Conservation (phyloP, 768 basidiomycete species). For the Naganishia randhawae region DNA sequence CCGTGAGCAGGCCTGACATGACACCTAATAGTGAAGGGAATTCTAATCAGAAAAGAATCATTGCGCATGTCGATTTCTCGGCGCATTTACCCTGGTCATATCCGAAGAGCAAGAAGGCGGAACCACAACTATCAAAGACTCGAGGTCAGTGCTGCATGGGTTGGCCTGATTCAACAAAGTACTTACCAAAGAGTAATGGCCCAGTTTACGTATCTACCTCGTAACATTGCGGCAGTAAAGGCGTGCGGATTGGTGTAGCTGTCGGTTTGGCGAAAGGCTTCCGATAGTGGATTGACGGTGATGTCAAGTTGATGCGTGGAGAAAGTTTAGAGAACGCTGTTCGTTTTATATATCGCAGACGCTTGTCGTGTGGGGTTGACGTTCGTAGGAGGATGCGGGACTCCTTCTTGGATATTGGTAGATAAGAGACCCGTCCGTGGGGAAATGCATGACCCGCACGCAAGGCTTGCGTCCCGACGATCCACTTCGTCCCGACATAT, state of each 20-base stretch:
- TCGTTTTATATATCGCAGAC: background rate
- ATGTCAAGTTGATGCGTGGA: background rate
- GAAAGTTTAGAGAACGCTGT: background rate
- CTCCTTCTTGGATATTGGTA: background rate
- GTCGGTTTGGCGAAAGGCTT: background rate
- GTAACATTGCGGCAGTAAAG: background rate
- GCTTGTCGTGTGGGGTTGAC: background rate
- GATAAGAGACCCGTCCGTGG: background rate
- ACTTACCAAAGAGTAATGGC: constrained; percentile 32
- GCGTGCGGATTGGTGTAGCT: background rate
- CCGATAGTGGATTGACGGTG: background rate
- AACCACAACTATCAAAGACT: constrained; percentile 22
- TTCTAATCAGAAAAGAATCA: background rate
- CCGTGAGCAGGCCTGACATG: constrained; percentile 48
- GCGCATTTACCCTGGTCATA: constrained; percentile 38
- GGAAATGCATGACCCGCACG: constrained; percentile 4
- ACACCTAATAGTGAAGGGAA: constrained; percentile 32
- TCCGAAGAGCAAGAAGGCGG: constrained; percentile 38
- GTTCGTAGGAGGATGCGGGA: background rate
- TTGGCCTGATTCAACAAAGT: background rate
- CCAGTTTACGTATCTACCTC: constrained; percentile 32
- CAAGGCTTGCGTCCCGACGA: background rate
- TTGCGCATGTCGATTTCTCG: background rate
- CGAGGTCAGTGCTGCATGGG: background rate
- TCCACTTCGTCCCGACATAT: background rate